Evolutionary conservation across 441 rosid species (phyloP).

Genomic region (Erodium moschatum): DNA sequence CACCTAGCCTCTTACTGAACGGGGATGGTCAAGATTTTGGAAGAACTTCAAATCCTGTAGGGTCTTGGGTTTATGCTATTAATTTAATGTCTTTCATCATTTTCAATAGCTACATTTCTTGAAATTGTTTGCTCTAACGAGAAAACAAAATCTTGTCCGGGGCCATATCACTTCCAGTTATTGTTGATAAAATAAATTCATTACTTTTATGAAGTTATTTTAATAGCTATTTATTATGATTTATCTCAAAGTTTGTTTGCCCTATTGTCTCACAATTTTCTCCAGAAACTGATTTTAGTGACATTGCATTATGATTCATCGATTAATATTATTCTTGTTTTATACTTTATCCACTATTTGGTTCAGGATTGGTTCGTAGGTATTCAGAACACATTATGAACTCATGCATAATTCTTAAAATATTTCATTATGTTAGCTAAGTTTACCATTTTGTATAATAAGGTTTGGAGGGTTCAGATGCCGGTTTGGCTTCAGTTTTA

Average conservation of each 20-base stretch:
- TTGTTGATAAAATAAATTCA: not conserved
- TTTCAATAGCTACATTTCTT: not conserved
- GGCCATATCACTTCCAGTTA: not conserved
- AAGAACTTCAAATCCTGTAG: not conserved
- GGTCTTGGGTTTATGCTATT: not conserved
- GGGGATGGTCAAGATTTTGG: not conserved
- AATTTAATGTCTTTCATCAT: not conserved
- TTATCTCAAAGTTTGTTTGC: too few relatives aligned
- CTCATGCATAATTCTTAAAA: not conserved
- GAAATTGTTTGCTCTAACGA: not conserved
- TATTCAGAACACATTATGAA: conserved; percentile 5
- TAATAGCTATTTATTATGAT: not conserved
- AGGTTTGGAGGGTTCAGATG: conserved; percentile 89
- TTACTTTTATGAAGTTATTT: not conserved
- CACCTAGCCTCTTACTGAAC: not conserved
- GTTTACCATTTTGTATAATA: conserved; percentile 15
- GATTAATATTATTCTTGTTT: not conserved
- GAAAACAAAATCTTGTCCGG: not conserved
- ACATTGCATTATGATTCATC: not conserved
- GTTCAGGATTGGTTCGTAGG: not conserved
- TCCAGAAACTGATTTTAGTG: not conserved
- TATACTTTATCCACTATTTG: not conserved
- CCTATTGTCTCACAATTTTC: not conserved
- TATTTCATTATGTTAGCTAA: not conserved
- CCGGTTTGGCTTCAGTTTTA: conserved; percentile 74